A percentile compares a stretch with the other conserved stretches of the same genome.
Conservation (phyloP, 1,139 yeast genomes). For the Sugiyamaella xylanicola region DNA sequence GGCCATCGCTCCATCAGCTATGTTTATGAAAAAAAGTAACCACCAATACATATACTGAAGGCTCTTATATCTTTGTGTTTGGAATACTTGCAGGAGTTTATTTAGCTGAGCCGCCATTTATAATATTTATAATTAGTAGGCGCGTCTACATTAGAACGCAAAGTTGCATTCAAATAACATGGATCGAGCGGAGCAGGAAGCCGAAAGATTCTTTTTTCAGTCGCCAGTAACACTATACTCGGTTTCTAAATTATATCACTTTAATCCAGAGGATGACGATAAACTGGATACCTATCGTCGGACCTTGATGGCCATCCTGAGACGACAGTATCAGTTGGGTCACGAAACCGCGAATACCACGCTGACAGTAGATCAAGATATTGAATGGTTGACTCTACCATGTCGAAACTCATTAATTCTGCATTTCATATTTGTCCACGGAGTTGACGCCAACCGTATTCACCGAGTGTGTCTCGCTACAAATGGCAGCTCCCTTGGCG, state of each 20-base stretch:
- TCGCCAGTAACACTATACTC: constrained; percentile 27
- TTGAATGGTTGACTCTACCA: constrained; percentile 13
- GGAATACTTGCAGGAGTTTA: too few relatives aligned
- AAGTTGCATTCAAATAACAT: too few relatives aligned
- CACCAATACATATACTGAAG: too few relatives aligned
- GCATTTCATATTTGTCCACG: constrained; percentile 18
- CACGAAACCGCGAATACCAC: neutral
- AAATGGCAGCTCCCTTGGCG: neutral
- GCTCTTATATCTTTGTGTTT: too few relatives aligned
- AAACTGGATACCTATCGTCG: constrained; percentile 8
- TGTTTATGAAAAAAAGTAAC: too few relatives aligned
- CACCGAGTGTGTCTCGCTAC: constrained; percentile 19
- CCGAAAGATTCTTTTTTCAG: constrained; percentile 27
- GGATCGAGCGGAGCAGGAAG: constrained; percentile 1
- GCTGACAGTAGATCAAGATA: constrained; percentile 10
- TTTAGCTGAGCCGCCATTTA: too few relatives aligned
- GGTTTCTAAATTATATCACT: constrained; percentile 26
- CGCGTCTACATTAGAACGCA: too few relatives aligned
- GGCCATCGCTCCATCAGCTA: too few relatives aligned
- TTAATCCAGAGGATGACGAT: constrained; percentile 12
- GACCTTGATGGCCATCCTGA: neutral
- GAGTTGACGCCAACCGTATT: constrained; percentile 1
- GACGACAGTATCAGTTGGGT: neutral
- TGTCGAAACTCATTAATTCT: neutral
- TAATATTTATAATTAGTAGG: too few relatives aligned